phyloP scores from a whole-genome alignment of 2,329 filamentous ascomycete genomes.

The Annulohypoxylon truncatum region DNA sequence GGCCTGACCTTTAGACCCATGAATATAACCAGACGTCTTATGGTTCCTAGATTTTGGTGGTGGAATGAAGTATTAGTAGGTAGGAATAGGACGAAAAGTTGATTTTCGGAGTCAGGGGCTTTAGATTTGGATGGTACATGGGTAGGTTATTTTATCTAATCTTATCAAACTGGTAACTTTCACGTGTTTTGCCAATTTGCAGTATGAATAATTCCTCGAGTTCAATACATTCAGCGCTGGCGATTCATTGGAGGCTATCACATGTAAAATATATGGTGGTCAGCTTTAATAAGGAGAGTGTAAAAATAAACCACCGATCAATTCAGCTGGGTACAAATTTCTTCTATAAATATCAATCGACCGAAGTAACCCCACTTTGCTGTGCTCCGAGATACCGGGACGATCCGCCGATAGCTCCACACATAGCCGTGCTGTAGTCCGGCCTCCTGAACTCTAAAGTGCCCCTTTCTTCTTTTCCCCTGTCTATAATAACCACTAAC shows the following conservation, averaged over 20 bases:
- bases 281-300: not conserved
- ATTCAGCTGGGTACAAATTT: not conserved
- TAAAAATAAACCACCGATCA: not conserved
- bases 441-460: not conserved
- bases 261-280: not conserved
- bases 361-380: not conserved
- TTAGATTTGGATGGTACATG: not conserved
- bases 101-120: not conserved
- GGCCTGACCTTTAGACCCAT: not conserved
- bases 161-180: not conserved
- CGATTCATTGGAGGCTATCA: not conserved
- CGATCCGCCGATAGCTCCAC: slow-evolving; percentile 1
- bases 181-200: not conserved
- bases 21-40: not conserved
- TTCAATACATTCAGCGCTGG: not conserved
- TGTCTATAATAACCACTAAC: not conserved
- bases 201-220: not conserved
- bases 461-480: not conserved
- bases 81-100: not conserved
- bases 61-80: not conserved
- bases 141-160: not conserved
- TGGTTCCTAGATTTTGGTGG: not conserved
- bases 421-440: slow-evolving; percentile 14
- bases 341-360: not conserved
- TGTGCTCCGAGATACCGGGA: not conserved